A percentile compares a stretch with the other conserved stretches of the same genome.
Evolutionary conservation across 495 filamentous ascomycete species (phyloP).

Genomic region (Penicillium arizonense): DNA sequence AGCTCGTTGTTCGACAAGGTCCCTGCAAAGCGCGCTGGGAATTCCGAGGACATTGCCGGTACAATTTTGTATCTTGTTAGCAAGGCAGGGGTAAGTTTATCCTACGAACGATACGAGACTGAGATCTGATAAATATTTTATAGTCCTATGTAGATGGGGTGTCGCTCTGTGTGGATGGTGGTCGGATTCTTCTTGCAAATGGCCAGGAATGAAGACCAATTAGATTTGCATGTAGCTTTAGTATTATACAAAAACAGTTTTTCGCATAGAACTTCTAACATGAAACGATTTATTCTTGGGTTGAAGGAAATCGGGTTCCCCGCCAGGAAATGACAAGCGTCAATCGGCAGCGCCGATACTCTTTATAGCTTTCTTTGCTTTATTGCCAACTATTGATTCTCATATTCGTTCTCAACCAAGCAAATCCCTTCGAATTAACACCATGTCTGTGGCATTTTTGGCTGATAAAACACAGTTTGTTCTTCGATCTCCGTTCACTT

Average conservation of each 20-base stretch:
- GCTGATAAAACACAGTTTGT: slow-evolving; percentile 16
- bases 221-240: background rate
- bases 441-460: slow-evolving; percentile 19
- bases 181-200: slow-evolving; percentile 35
- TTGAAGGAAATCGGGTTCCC: background rate
- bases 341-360: background rate
- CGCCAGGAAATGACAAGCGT: background rate
- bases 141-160: slow-evolving; percentile 38
- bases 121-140: background rate
- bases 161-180: slow-evolving; percentile 38
- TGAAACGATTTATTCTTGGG: no score
- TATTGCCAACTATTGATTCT: background rate
- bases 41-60: slow-evolving; percentile 38
- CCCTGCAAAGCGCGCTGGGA: slow-evolving; percentile 39
- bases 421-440: background rate
- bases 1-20: slow-evolving; percentile 42
- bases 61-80: slow-evolving; percentile 39
- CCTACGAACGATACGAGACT: background rate
- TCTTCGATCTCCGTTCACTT: background rate
- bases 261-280: no score
- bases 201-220: slow-evolving; percentile 28
- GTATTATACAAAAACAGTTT: no score
- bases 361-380: no score
- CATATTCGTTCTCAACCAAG: background rate
- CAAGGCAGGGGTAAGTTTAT: slow-evolving; percentile 33